Evolutionary conservation across 2,329 filamentous ascomycete genomes (phyloP).

Genomic region (Pestalotiopsis sp.): DNA sequence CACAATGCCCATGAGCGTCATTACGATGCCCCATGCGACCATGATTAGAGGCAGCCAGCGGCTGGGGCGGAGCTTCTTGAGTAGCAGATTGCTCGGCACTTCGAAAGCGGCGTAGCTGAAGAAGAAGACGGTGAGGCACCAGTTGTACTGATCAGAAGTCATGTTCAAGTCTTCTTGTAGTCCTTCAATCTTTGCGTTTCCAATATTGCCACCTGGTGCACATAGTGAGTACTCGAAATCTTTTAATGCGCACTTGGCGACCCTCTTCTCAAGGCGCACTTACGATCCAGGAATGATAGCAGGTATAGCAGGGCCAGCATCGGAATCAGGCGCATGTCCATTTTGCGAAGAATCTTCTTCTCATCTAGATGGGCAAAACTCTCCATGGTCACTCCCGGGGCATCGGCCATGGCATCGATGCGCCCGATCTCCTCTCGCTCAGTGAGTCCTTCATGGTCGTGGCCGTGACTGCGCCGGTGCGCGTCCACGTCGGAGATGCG

Average conservation of each 20-base stretch:
- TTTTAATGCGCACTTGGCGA: not conserved
- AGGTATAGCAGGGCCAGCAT: slow-evolving; percentile 69
- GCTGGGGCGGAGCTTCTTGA: slow-evolving; percentile 72
- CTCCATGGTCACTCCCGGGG: slow-evolving; percentile 22
- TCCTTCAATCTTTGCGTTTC: slow-evolving; percentile 66
- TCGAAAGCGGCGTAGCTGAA: slow-evolving; percentile 78
- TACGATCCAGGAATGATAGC: slow-evolving; percentile 66
- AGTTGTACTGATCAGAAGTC: slow-evolving; percentile 69
- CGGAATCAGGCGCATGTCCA: slow-evolving; percentile 54
- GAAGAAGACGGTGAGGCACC: slow-evolving; percentile 72
- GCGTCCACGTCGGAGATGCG: slow-evolving; percentile 8
- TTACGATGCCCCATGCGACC: slow-evolving; percentile 44
- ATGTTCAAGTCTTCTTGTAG: slow-evolving; percentile 55
- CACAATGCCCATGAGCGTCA: slow-evolving; percentile 56
- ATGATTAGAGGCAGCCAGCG: slow-evolving; percentile 78
- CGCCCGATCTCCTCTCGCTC: slow-evolving; percentile 15
- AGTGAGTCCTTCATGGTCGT: slow-evolving; percentile 9
- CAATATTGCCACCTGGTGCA: slow-evolving; percentile 55
- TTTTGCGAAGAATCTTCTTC: slow-evolving; percentile 59
- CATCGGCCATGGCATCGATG: slow-evolving; percentile 21
- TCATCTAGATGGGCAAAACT: slow-evolving; percentile 48
- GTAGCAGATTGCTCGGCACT: slow-evolving; percentile 72
- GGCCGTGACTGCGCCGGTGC: slow-evolving; percentile 8
- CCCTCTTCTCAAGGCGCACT: slow-evolving; percentile 15
- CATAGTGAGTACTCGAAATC: not conserved